Base-by-base conservation (phyloP, 2,329 filamentous ascomycete species). In the Ophiostoma perfectum region DNA sequence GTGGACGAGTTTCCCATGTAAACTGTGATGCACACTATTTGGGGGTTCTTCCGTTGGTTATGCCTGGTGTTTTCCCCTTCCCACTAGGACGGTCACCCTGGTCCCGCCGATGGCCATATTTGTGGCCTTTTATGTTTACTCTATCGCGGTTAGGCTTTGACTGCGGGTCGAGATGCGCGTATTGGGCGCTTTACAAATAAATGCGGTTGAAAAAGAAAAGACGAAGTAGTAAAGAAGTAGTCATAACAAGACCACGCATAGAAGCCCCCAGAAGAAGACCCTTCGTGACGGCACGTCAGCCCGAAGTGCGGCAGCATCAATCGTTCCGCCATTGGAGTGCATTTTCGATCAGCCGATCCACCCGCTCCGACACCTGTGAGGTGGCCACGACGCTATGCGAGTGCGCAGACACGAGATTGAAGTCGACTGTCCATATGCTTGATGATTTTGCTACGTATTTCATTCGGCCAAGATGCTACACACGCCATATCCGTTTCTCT, bases 361-460 rank as follows among this genome's bases (percentile, higher is more conserved):
- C 60, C n/a, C 9, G 39, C 39, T 16, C 39, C 60, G 27, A 44
- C 39, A 14, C 16, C 8, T 52, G 5, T 16, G 5, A 38, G 60
- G 38, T 39, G n/a, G 11, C 60, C 60, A 63, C 60, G 60, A 63
- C 60, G 14, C 42, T 36, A 63, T 63, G 39, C 60, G 42, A 3
- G 60, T 41, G 60, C 12, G 16, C 16, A 42, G 60, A 63, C 38
- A 63, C 60, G 39, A 63, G 60, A 12, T 16, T 12, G 18, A 14
- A 55, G 18, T n/a, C 49, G 38, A 60, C 27, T 60, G 27, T 27
- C 27, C 27, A 4, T 5, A 5, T 55, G 18, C n/a, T 5, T 55
- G 27, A 2, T 27, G 27, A 27, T 27, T 27, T 27, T 27, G 27
- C 27, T 27, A 27, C 27, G 27, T 27, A 27, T 27, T 27, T 27